These are phyloP conservation scores for Plasmodium gaboni DNA, from an alignment of 169 alveolate genomes.

Conservation along the genomic window DNA sequence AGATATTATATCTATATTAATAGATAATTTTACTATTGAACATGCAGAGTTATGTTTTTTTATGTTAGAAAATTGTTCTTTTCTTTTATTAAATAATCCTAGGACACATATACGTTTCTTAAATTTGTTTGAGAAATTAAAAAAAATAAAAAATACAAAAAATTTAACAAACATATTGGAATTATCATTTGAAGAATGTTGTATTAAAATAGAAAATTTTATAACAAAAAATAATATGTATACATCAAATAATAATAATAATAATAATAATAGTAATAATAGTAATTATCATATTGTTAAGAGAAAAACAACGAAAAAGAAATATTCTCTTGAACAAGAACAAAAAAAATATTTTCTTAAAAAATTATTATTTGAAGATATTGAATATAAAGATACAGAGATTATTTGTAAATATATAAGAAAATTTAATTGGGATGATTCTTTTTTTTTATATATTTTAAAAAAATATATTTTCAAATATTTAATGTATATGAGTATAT, in stretches of 20 bases:
- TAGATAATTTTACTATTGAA: constrained; percentile 59
- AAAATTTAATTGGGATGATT: constrained; percentile 58
- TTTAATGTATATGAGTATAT: constrained; percentile 48
- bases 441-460: constrained; percentile 3
- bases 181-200: constrained; percentile 53
- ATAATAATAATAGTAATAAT: no score
- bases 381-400: constrained; percentile 1
- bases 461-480: constrained; percentile 56
- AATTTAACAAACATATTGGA: constrained; percentile 35
- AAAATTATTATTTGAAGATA: constrained; percentile 39
- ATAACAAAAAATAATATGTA: constrained; percentile 11
- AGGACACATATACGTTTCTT: constrained; percentile 70
- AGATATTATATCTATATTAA: constrained; percentile 39
- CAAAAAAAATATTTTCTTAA: constrained; percentile 55
- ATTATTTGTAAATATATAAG: constrained; percentile 33
- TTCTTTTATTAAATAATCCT: constrained; percentile 27
- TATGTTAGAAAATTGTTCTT: constrained; percentile 43
- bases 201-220: constrained; percentile 31
- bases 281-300: neutral
- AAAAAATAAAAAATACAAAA: constrained; percentile 53
- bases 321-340: constrained; percentile 15
- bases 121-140: constrained; percentile 40
- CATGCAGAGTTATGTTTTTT: constrained; percentile 48
- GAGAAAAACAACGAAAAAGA: constrained; percentile 18
- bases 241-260: no score